Evolutionary conservation across 805 yeast species (phyloP), one percentile per base, ranked within the genome.

Genomic region (Saitoella complicata): DNA sequence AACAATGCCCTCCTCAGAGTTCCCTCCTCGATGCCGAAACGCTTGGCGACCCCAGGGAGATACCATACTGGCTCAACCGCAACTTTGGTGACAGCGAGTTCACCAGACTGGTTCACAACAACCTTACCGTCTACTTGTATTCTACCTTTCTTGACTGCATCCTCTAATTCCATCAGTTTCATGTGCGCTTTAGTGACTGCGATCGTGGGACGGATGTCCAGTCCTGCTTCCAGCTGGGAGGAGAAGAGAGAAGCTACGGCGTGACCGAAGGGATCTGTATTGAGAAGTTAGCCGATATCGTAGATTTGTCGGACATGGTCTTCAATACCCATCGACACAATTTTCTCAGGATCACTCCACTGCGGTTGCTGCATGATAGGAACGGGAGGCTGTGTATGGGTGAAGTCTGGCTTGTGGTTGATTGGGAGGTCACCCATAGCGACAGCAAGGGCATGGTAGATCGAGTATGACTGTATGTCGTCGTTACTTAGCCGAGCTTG

Each of bases 21-120:
- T 11, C 56, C 59, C 54, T 76, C 83, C 32, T 72, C 62, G 48
- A 76, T 69, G 31, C 71, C 72, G 54, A 76, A 71, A 54, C 79
- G 71, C 56, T 72, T 66, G 31, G 82, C 83, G 47, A 76, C 78
- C 31, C 80, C 80, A 2, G 83, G 83, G 46, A 76, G 63, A 53
- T 73, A 70, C 82, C 83, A 76, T 37, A 76, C 81, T 11, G 82
- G 82, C 54, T 76, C 83, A 37, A 75, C 75, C 3, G 83, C 83
- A 47, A 76, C 66, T 55, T 76, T 76, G 33, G 79, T 70, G 37
- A 74, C 77, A 34, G 71, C 72, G 55, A 76, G 60, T 51, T 76
- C 82, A 52, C 83, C 83, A 47, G 69, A 60, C 34, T 65, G 62
- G 59, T 76, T 76, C 48, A 75, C 60, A 32, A 76, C 81, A 50